phyloP scores from a whole-genome alignment of 345 rosid species.

The Aquilaria malaccensis region DNA sequence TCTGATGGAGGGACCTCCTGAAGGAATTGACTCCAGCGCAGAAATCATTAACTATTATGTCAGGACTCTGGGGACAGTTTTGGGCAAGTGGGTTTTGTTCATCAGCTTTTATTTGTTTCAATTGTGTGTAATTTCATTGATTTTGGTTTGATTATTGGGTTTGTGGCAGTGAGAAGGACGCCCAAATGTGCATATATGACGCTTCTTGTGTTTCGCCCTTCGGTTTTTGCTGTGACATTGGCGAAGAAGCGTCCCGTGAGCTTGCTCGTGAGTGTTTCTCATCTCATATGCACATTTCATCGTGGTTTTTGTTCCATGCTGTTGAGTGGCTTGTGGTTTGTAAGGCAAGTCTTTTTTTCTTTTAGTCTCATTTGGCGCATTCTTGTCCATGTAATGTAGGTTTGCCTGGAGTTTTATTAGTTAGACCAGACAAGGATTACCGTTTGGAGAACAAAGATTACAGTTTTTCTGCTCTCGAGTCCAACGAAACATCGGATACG shows the following conservation, averaged over 20 bases:
- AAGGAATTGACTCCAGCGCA: slow-evolving; percentile 35
- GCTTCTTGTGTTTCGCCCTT: slow-evolving; percentile 48
- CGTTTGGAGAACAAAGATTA: slow-evolving; percentile 37
- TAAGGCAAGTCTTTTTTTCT: background rate
- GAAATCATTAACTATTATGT: slow-evolving; percentile 59
- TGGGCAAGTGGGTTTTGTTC: slow-evolving; percentile 46
- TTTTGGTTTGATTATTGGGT: slow-evolving; percentile 6
- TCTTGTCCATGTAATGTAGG: slow-evolving; percentile 30
- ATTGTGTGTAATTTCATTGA: background rate
- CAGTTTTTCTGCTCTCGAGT: slow-evolving; percentile 14
- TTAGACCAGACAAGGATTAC: slow-evolving; percentile 52
- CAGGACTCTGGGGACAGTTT: slow-evolving; percentile 34
- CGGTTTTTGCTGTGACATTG: slow-evolving; percentile 72
- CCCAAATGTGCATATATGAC: slow-evolving; percentile 70
- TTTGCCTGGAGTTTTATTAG: slow-evolving; percentile 59
- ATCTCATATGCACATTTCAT: no score
- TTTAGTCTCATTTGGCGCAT: background rate
- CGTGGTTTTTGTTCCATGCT: background rate
- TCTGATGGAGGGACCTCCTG: slow-evolving; percentile 47
- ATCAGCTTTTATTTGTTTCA: background rate
- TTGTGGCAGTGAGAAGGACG: slow-evolving; percentile 52
- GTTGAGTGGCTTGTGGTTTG: background rate
- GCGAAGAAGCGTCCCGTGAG: slow-evolving; percentile 50
- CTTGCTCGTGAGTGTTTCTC: slow-evolving; percentile 40
- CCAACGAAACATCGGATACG: slow-evolving; percentile 7